Evolutionary conservation across 495 filamentous ascomycete species (phyloP).

Genomic region (Rusavskia elegans): DNA sequence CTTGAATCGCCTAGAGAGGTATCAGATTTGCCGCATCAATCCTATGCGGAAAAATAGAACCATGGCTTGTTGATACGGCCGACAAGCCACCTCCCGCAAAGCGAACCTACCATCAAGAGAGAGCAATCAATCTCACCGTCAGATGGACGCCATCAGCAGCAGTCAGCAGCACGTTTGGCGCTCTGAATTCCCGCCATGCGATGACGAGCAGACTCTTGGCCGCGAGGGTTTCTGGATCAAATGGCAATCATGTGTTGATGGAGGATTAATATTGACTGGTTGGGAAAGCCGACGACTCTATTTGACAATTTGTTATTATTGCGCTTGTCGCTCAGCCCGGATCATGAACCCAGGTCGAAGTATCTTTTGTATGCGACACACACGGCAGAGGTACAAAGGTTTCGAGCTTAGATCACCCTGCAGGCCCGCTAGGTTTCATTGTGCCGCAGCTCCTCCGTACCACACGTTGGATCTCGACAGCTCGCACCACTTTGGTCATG

Average conservation of each 20-base stretch:
- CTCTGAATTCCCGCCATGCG: not conserved
- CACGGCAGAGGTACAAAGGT: not conserved
- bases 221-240: not conserved
- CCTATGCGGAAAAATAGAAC: not conserved
- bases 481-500: not conserved
- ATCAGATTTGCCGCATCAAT: slow-evolving; percentile 2
- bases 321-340: not conserved
- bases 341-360: not conserved
- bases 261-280: not conserved
- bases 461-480: not conserved
- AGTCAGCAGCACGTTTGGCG: not conserved
- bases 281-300: not conserved
- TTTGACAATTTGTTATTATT: not conserved
- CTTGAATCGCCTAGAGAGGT: not conserved
- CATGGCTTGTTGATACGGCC: not conserved
- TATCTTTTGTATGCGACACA: not conserved
- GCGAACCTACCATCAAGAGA: not conserved
- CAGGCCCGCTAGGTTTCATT: slow-evolving; percentile 1
- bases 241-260: not conserved
- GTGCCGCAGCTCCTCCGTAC: not conserved
- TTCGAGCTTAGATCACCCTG: not conserved
- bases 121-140: not conserved
- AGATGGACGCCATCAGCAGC: not conserved
- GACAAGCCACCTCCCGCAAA: not conserved
- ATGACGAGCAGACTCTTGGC: too few species aligned